Evolutionary conservation across 2,329 filamentous ascomycete genomes (phyloP).

Genomic region (Ilyonectria sp.): DNA sequence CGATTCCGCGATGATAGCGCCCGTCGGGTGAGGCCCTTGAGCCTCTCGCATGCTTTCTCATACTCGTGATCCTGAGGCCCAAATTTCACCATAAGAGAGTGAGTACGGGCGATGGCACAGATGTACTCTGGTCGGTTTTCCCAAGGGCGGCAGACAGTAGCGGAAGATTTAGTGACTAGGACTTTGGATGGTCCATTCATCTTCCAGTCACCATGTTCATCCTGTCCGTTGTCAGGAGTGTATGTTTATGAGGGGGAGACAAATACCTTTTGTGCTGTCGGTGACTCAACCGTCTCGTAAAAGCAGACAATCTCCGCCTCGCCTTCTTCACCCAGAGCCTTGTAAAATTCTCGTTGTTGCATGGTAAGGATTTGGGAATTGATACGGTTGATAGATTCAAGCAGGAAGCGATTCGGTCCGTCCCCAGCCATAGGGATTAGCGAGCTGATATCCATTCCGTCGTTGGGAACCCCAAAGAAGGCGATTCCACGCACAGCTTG

Average conservation of each 20-base stretch:
- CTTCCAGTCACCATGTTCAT: conserved; percentile 38
- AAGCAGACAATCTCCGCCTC: conserved; percentile 42
- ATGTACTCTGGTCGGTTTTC: conserved; percentile 39
- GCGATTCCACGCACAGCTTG: conserved; percentile 20
- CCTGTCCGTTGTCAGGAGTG: conserved; percentile 18
- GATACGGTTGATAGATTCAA: conserved; percentile 21
- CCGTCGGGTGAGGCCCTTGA: conserved; percentile 22
- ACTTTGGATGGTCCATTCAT: conserved; percentile 38
- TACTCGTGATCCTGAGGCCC: conserved; percentile 27
- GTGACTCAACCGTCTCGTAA: conserved; percentile 44
- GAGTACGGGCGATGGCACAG: conserved; percentile 36
- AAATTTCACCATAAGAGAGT: conserved; percentile 48
- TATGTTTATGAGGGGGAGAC: neutral
- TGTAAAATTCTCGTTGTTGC: conserved; percentile 21
- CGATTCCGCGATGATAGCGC: neutral
- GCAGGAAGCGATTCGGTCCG: conserved; percentile 24
- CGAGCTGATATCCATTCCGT: conserved; percentile 15
- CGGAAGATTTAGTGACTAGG: conserved; percentile 42
- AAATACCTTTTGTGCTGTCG: conserved; percentile 40
- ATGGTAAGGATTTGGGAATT: conserved; percentile 24
- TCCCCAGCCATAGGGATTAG: conserved; percentile 22
- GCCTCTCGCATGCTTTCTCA: neutral
- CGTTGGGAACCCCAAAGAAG: conserved; percentile 33
- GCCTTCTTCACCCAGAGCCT: conserved; percentile 27
- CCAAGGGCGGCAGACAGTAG: conserved; percentile 40